Evolutionary conservation across 73 alveolate species (phyloP).

Genomic region (Symbiodinium pilosum): DNA sequence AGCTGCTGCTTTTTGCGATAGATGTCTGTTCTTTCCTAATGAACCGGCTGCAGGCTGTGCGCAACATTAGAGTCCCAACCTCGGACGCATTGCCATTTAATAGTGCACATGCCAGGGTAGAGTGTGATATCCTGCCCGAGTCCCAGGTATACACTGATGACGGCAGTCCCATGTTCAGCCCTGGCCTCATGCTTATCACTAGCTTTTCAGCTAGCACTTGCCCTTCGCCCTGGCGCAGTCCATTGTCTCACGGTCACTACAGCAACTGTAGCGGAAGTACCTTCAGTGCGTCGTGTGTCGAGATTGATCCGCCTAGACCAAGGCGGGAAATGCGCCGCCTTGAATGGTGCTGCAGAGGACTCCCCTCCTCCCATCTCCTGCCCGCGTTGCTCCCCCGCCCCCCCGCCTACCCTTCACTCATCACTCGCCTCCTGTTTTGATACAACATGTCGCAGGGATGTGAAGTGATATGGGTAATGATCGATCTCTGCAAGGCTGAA

Average conservation of each 20-base stretch:
- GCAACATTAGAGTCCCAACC: constrained; percentile 39
- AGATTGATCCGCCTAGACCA: not conserved
- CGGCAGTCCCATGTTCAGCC: constrained; percentile 58
- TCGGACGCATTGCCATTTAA: not conserved
- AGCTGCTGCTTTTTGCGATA: no score
- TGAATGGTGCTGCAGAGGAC: constrained; percentile 32
- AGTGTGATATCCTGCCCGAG: not conserved
- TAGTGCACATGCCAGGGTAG: not conserved
- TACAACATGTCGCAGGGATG: not conserved
- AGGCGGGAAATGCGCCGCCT: constrained; percentile 78
- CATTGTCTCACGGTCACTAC: no score
- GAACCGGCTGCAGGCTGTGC: constrained; percentile 36
- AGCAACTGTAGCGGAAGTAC: no score
- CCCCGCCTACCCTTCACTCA: no score
- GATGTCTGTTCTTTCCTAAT: no score
- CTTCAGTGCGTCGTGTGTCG: no score
- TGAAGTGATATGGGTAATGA: no score
- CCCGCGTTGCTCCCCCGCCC: no score
- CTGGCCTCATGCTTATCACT: no score
- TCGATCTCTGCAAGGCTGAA: not conserved
- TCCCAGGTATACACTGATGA: constrained; percentile 53
- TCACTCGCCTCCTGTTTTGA: not conserved
- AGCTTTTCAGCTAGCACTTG: no score
- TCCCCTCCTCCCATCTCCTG: no score
- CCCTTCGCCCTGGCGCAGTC: no score